Percentiles rank a stretch among this genome's conserved stretches.
phyloP scores from a whole-genome alignment of 495 filamentous ascomycete species.

The Pyronema domesticum region DNA sequence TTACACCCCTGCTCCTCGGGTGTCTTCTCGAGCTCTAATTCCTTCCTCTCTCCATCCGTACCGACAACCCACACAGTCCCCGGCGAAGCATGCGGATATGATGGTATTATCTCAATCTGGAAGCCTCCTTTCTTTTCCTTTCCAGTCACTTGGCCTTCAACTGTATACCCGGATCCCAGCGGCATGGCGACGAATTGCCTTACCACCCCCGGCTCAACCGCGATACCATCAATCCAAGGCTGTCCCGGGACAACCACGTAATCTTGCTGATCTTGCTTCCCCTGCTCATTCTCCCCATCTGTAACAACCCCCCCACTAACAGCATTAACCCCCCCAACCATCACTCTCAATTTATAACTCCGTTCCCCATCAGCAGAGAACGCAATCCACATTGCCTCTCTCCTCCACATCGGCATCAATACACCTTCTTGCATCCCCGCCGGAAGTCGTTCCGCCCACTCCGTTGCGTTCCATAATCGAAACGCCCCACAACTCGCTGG shows the following conservation, averaged over 20 bases:
- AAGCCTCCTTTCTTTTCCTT: constrained; percentile 30
- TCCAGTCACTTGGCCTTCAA: constrained; percentile 34
- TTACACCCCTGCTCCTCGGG: no score
- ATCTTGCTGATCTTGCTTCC: no score
- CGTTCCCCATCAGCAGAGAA: background rate
- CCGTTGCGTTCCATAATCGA: constrained; percentile 27
- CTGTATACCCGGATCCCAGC: constrained; percentile 30
- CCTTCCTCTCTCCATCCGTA: no score
- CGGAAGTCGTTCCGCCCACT: constrained; percentile 24
- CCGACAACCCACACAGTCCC: no score
- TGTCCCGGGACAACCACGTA: constrained; percentile 32
- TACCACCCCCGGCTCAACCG: constrained; percentile 21
- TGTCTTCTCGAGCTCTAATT: no score
- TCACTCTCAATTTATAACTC: constrained; percentile 31
- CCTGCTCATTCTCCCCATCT: background rate
- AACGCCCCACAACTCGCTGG: constrained; percentile 28
- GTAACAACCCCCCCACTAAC: constrained; percentile 27
- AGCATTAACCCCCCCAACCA: constrained; percentile 32
- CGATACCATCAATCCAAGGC: constrained; percentile 34
- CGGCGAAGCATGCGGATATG: background rate
- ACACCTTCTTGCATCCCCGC: constrained; percentile 25
- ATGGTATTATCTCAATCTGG: constrained; percentile 32
- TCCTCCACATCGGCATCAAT: constrained; percentile 29
- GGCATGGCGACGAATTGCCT: constrained; percentile 33
- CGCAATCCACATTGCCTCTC: constrained; percentile 13